Conservation (phyloP, 2,329 filamentous ascomycete genomes). For the Knoxdaviesia proteae region DNA sequence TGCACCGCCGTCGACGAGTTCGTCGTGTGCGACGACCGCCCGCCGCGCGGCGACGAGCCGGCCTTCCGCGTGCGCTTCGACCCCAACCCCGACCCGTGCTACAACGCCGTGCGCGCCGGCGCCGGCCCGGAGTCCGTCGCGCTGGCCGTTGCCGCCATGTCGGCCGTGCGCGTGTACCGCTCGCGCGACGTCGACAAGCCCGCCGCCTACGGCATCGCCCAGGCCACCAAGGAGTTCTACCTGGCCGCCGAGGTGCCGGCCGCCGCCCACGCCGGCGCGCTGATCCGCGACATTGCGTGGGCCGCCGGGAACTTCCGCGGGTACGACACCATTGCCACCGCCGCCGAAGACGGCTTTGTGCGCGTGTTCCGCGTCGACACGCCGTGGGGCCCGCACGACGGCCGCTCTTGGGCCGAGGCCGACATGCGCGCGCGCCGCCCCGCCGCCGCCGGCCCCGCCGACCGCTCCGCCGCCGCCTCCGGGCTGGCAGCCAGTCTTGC, state of each 20-base stretch:
- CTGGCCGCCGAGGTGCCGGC: conserved; percentile 52
- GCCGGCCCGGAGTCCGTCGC: conserved; percentile 60
- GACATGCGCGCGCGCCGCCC: conserved; percentile 12
- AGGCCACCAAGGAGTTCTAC: conserved; percentile 60
- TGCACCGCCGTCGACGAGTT: conserved; percentile 62
- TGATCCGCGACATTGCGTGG: conserved; percentile 83
- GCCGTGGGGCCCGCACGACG: conserved; percentile 22
- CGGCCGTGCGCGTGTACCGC: conserved; percentile 63
- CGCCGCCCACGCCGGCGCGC: conserved; percentile 32
- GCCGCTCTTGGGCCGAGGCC: conserved; percentile 25
- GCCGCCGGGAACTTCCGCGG: conserved; percentile 78
- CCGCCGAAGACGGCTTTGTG: conserved; percentile 77
- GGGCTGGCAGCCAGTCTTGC: conserved; percentile 2
- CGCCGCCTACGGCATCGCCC: conserved; percentile 27
- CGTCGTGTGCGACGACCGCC: conserved; percentile 42
- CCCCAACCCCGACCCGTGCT: conserved; percentile 65
- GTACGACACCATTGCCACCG: conserved; percentile 77
- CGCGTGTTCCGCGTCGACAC: conserved; percentile 71
- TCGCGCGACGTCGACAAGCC: conserved; percentile 37
- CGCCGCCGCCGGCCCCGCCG: conserved; percentile 11
- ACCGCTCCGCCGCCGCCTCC: conserved; percentile 11
- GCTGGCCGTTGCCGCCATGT: conserved; percentile 72
- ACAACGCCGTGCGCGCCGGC: conserved; percentile 58
- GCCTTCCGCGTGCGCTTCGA: conserved; percentile 77
- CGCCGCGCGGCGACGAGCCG: conserved; percentile 64